Evolutionary conservation across 148 eudicot genomes (phyloP).

Genomic region (Euryodendron excelsum): DNA sequence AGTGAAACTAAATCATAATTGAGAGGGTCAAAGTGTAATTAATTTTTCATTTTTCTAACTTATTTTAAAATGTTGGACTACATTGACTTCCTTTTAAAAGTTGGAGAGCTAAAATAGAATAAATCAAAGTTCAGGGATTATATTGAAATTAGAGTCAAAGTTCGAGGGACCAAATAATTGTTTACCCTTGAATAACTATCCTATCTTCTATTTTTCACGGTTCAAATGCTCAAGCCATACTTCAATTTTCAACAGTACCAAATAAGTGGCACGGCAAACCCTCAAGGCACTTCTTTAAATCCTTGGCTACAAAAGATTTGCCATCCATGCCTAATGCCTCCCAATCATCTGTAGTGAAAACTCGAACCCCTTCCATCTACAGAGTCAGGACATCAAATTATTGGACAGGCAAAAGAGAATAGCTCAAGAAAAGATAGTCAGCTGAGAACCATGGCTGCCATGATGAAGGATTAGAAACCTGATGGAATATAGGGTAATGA

Average conservation of each 20-base stretch:
- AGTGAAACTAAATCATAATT: too few relatives aligned
- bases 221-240: not conserved
- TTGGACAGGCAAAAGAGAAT: not conserved
- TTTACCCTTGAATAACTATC: not conserved
- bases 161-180: too few relatives aligned
- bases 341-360: slow-evolving; percentile 80
- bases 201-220: not conserved
- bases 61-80: too few relatives aligned
- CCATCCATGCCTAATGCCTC: slow-evolving; percentile 74
- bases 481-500: slow-evolving; percentile 97
- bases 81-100: too few relatives aligned
- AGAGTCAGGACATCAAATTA: slow-evolving; percentile 12
- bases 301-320: slow-evolving; percentile 66
- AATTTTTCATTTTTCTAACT: too few relatives aligned
- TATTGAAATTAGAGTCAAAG: too few relatives aligned
- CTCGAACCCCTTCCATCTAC: slow-evolving; percentile 98
- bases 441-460: not conserved
- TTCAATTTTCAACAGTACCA: slow-evolving; percentile 47
- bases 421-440: slow-evolving; percentile 7
- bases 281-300: slow-evolving; percentile 90
- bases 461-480: slow-evolving; percentile 45
- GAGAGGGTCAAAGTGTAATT: too few relatives aligned
- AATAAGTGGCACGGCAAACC: slow-evolving; percentile 95
- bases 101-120: too few relatives aligned
- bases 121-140: too few relatives aligned